Base-by-base conservation (phyloP, 768 basidiomycete species). In the Omphalotus guepiniiformis region DNA sequence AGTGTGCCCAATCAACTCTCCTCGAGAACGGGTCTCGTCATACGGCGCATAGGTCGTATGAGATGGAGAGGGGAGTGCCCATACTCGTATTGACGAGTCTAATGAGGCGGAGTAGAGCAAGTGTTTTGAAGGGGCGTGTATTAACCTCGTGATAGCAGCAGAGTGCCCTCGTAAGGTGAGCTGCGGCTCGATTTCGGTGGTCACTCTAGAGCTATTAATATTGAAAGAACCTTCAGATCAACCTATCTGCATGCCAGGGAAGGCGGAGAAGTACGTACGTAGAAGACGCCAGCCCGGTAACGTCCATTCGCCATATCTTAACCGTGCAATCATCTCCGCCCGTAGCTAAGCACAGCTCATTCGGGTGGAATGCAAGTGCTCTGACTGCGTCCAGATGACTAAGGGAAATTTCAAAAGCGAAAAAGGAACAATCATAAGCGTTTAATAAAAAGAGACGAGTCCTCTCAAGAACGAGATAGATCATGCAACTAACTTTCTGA, bases 311-410 rank as follows among this genome's bases (percentile, higher is more conserved):
- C 96, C 96, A 99, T 43, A 97, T 79, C 65, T 99, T 99, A 46
- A 98, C 84, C 6, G 92, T 93, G 62, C 82, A 89, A 61, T 99
- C 96, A 61, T 97, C 95, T 23, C 93, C 91, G 19, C 87, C 96
- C 38, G 88, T 92, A n/a, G 88, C 93, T 45, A 98, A 69, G 58
- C 85, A 85, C 36, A 92, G 67, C 54, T 91, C 89, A 28, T 72
- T 85, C 1, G 89, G 89, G 59, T 93, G 90, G 76, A 96, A 95
- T 1, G 89, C 84, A 19, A 98, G 71, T 6, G 90, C 85, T 44
- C 94, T 83, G 32, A 96, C 93, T 12, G 91, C 83, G 64, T 97
- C 95, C 52, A 99, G 72, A 65, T 99, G 96, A 64, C 93, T 95
- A 50, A 38, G 35, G 51, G n/a, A n/a, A n/a, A n/a, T n/a, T n/a